phyloP scores from a whole-genome alignment of 164 flowering plant species.

The Echeveria elegans region DNA sequence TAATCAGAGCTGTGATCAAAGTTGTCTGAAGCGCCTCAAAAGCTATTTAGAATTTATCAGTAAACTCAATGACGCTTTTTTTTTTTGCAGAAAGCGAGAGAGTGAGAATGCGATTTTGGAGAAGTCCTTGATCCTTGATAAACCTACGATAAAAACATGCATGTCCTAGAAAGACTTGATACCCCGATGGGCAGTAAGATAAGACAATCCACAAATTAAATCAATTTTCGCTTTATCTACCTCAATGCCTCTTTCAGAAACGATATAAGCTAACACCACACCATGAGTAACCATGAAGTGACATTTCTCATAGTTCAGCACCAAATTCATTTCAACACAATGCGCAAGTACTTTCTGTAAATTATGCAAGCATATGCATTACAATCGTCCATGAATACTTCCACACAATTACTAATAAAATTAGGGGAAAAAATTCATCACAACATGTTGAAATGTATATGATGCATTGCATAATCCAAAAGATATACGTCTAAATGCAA shows the following conservation, averaged over 20 bases:
- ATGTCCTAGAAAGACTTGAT: not conserved
- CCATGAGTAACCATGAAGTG: not conserved
- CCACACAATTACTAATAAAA: not conserved
- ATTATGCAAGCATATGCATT: not conserved
- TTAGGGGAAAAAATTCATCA: not conserved
- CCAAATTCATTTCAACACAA: not conserved
- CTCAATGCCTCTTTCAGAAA: not conserved
- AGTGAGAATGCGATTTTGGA: not conserved
- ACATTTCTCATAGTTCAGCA: not conserved
- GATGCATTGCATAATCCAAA: slow-evolving; percentile 1
- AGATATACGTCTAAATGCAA: not conserved
- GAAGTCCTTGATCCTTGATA: not conserved
- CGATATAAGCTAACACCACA: not conserved
- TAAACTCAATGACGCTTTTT: not conserved
- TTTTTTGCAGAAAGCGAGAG: not conserved
- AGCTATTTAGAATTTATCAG: not conserved
- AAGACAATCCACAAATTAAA: not conserved
- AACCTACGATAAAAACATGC: not conserved
- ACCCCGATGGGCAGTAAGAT: not conserved
- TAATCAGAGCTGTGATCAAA: not conserved
- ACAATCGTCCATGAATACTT: not conserved
- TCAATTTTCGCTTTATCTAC: slow-evolving; percentile 3
- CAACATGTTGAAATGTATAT: not conserved
- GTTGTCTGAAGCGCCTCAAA: not conserved
- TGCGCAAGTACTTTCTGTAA: not conserved